Conservation (phyloP, 2,329 filamentous ascomycete species). For the Fusarium phyllophilum region DNA sequence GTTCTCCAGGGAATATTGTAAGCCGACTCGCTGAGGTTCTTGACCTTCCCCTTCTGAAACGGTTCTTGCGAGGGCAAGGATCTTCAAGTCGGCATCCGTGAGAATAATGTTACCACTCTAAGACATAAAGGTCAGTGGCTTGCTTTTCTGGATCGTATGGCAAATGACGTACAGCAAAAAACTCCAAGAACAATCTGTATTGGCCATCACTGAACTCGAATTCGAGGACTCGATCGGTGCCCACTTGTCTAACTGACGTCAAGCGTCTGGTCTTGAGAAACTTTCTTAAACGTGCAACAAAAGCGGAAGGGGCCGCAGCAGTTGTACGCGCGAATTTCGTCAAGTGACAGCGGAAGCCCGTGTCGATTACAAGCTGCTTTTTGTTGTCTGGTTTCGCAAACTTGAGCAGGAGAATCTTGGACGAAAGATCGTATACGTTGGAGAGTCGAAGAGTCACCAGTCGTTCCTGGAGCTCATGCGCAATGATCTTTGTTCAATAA, state of each 20-base stretch:
- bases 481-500: slow-evolving; percentile 75
- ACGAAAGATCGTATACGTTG: slow-evolving; percentile 96
- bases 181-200: slow-evolving; percentile 90
- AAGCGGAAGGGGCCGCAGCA: slow-evolving; percentile 82
- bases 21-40: slow-evolving; percentile 80
- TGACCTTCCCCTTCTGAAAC: slow-evolving; percentile 86
- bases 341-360: slow-evolving; percentile 94
- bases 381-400: slow-evolving; percentile 90
- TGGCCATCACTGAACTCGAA: slow-evolving; percentile 91
- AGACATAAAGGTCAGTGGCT: slow-evolving; percentile 14
- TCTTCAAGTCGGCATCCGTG: slow-evolving; percentile 84
- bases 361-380: slow-evolving; percentile 91
- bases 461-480: slow-evolving; percentile 85
- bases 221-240: slow-evolving; percentile 92
- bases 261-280: slow-evolving; percentile 87
- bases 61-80: slow-evolving; percentile 81
- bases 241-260: slow-evolving; percentile 84
- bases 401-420: slow-evolving; percentile 94
- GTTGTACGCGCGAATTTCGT: slow-evolving; percentile 91
- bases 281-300: slow-evolving; percentile 87
- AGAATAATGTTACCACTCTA: slow-evolving; percentile 90
- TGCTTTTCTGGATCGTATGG: neutral
- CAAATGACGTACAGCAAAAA: slow-evolving; percentile 75
- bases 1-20: slow-evolving; percentile 81
- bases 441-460: slow-evolving; percentile 83